Base-by-base conservation (phyloP, 2,329 filamentous ascomycete genomes). In the Hypoxylon sp. region DNA sequence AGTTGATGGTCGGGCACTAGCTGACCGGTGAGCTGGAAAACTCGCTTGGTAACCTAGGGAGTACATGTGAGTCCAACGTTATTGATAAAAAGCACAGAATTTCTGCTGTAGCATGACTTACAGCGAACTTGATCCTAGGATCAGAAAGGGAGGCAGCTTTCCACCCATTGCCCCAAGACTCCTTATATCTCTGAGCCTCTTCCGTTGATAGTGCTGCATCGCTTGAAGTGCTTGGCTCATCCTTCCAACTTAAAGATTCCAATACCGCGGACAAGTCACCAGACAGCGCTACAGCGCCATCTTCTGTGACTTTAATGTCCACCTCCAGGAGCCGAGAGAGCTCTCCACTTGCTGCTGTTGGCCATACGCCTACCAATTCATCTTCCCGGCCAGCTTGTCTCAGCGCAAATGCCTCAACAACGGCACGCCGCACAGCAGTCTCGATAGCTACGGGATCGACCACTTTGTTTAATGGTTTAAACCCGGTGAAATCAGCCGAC, bases 21-120 rank as follows among this genome's bases (percentile, higher is more conserved):
- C 55, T 86, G 82, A 54, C 90, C 90, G n/a, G 88, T 92, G 53
- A 96, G 78, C 69, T 94, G 89, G 69, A 88, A 84, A 55, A 91
- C 75, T 51, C 90, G 87, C 74, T 96, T 96, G 64, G 86, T 75
- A 59, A 94, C 79, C 92, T 97, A 25, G 61, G 15, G n/a, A 4
- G 31, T 8, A 3, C 12, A 5, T 32, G 34, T 67, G 43, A 62
- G 60, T 36, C 30, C 9, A 17, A 19, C 37, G 26, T 37, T 20
- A 25, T 30, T n/a, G 13, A n/a, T 6, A 9, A 9, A 20, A 44
- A 16, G 29, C 7, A 29, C 11, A 31, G 16, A 9, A 41, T 20
- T 27, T 31, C 8, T 2, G n/a, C 20, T 4, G n/a, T 26, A 19
- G 45, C 16, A 27, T 25, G 53, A 78, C 86, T 59, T 80, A 94